Conservation (phyloP, 768 basidiomycete genomes). For the Chalciporus chontae region DNA sequence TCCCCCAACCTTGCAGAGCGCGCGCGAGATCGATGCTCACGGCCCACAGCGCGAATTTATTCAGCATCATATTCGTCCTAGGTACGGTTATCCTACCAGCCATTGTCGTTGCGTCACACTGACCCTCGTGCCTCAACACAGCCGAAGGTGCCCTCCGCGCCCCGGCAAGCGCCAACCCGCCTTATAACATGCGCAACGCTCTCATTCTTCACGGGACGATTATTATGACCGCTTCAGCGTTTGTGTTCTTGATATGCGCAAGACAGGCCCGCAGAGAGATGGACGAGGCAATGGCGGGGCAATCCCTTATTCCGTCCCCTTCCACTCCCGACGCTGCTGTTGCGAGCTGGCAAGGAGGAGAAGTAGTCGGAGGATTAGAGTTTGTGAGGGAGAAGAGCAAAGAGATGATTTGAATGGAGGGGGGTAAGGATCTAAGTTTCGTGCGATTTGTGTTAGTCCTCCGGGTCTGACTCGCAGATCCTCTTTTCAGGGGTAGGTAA, state of each 20-base stretch:
- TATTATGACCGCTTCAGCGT: slow-evolving; percentile 36
- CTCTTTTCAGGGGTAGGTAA: no score
- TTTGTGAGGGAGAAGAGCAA: no score
- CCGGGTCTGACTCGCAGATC: no score
- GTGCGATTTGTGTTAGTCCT: no score
- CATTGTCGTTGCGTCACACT: slow-evolving; percentile 25
- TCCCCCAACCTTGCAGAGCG: slow-evolving; percentile 3
- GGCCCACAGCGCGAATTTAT: slow-evolving; percentile 57
- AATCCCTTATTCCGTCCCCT: not conserved
- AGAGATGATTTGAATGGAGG: no score
- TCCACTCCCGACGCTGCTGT: not conserved
- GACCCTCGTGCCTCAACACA: slow-evolving; percentile 30
- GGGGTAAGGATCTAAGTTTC: no score
- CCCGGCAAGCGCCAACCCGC: slow-evolving; percentile 60
- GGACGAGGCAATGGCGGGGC: slow-evolving; percentile 51
- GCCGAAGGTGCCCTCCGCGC: slow-evolving; percentile 69
- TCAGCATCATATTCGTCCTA: slow-evolving; percentile 59
- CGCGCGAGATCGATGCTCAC: not conserved
- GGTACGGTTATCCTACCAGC: slow-evolving; percentile 43
- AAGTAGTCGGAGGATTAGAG: no score
- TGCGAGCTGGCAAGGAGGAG: no score
- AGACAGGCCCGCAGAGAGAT: slow-evolving; percentile 57
- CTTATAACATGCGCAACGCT: slow-evolving; percentile 67
- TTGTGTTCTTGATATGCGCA: slow-evolving; percentile 54
- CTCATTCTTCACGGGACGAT: slow-evolving; percentile 64